These are phyloP conservation scores for Petunia hybrid DNA, from an alignment of 305 asterid species.

Conservation along the genomic window DNA sequence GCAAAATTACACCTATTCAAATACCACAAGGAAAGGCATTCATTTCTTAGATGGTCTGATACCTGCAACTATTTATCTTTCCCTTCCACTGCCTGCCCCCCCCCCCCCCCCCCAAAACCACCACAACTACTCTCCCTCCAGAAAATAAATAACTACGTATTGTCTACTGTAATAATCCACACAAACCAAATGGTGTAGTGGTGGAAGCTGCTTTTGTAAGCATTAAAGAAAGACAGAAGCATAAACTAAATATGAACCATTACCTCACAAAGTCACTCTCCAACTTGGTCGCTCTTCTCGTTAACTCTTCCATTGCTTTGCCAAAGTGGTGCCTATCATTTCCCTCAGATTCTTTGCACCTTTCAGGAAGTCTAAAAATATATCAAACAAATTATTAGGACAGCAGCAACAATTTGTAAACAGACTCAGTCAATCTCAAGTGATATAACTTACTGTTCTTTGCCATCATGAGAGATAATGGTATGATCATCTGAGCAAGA, in stretches of 20 bases:
- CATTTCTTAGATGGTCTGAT: not conserved
- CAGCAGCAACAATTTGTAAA: slow-evolving; percentile 11
- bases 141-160: slow-evolving; percentile 7
- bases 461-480: slow-evolving; percentile 42
- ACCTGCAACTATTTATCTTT: slow-evolving; percentile 3
- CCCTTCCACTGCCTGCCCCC: not conserved
- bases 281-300: slow-evolving; percentile 64
- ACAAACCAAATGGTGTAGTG: not conserved
- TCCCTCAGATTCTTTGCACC: slow-evolving; percentile 46
- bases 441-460: slow-evolving; percentile 57
- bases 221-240: slow-evolving; percentile 7
- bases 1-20: not conserved
- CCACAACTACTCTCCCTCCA: not conserved
- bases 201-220: slow-evolving; percentile 7
- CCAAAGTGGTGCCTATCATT: slow-evolving; percentile 43
- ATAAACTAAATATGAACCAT: slow-evolving; percentile 16
- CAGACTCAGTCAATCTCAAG: slow-evolving; percentile 37
- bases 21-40: not conserved
- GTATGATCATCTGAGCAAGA: slow-evolving; percentile 44
- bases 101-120: too few relatives aligned
- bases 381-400: slow-evolving; percentile 16
- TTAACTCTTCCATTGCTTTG: slow-evolving; percentile 51
- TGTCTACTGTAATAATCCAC: not conserved
- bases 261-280: slow-evolving; percentile 77
- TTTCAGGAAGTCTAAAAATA: slow-evolving; percentile 49